Base-by-base conservation (phyloP, 345 rosid genomes). In the Nephelium lappaceum region DNA sequence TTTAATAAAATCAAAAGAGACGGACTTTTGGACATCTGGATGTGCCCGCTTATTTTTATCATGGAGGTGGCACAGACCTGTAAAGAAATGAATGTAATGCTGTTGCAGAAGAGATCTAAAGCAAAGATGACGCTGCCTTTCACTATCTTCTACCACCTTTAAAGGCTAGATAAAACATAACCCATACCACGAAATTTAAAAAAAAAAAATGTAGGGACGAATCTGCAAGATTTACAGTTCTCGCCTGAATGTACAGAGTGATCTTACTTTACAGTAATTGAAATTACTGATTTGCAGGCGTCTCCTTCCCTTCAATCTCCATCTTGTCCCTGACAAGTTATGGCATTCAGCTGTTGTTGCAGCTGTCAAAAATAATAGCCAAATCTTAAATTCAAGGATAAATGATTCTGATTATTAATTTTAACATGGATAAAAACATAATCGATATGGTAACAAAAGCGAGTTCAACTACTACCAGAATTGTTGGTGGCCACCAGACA, bases 301-400 rank as follows among this genome's bases (percentile, higher is more conserved):
- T 85, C 81, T 38, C 79, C 79, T 81, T 85, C 90, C 61, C 79
- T 77, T 78, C 81, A 73, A 23, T 83, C 86, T 36, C 89, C 92
- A 57, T 85, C 85, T 80, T 83, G 88, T 81, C 87, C 88, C 24
- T 80, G 88, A 38, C 82, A 87, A n/a, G 88, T 78, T 78, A 85
- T 49, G 62, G 86, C 80, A 79, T 80, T 90, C 74, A 92, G 70
- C 84, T 88, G 94, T 79, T 87, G 90, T 69, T 83, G 96, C 83
- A 93, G 79, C 98, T 93, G 94, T 71, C 75, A 55, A 79, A 31
- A 75, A 31, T 23, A 47, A 83, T 60, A 60, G 64, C 42, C 66
- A 73, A 67, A 76, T 7, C 14, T 23, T 57, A 72, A 38, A 62
- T 18, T 24, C 53, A 10, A 25, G 68, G 47, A 51, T 61, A 25